Base-by-base conservation (phyloP, 1,139 yeast genomes). In the Blastobotrys ciferrii region DNA sequence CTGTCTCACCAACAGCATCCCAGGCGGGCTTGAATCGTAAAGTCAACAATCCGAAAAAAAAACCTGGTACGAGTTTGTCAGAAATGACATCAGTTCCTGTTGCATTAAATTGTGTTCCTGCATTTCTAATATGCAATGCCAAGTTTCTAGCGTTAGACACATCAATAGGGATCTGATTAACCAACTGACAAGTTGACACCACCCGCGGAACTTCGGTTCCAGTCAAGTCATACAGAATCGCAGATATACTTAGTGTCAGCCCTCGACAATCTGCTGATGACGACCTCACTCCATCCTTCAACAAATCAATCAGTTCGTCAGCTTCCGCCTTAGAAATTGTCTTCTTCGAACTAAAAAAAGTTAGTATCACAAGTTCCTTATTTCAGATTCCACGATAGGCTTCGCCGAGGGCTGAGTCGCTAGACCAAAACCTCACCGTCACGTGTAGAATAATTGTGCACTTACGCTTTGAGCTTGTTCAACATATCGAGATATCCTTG, bases 1-100 rank as follows among this genome's bases (percentile, higher is more conserved):
- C 61, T 4, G 78, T 75, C 53, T 84, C 92, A 49, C 75, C 71
- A 2, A 86, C 84, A 3, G 86, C 87, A 17, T 79, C 77, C 95
- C 96, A 88, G 25, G 84, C 75, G 1, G 98, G 98, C 53, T 88
- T 86, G 59, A 92, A 89, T 53, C 80, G 78, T 42, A 82, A 82
- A 1, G 89, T 75, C 44, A 91, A 69, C 53, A 86, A 72, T 23
- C 97, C 98, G 64, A 88, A 80, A 47, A 84, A 54, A 62, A 76
- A 87, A 32, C 77, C 73, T 14, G 82, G 72, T 23, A 84, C 73
- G 4, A 78, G 66, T 13, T 60, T 59, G 36, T 76, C 74, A 13
- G 73, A 68, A 3, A 71, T 52, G 0, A 64, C 56, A 9, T 76
- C 69, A 0, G 71, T 56, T 1, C 72, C 72, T 7, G 68, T 54